Conservation (phyloP, 2,329 filamentous ascomycete species). For the Parafenestella ontariensis region DNA sequence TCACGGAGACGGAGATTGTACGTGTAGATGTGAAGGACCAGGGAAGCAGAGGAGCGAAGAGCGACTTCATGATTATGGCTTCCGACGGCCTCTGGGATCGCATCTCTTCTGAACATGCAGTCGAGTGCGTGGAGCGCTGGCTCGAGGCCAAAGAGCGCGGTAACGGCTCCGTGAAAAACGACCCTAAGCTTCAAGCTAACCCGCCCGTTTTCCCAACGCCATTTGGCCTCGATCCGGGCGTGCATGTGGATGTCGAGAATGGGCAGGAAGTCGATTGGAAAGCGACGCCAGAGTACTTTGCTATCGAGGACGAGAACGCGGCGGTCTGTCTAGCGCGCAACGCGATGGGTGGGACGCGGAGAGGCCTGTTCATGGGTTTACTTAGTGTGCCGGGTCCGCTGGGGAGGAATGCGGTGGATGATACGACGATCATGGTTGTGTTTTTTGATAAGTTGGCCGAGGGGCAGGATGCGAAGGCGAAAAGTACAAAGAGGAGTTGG, state of each 20-base stretch:
- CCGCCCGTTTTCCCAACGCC: slow-evolving; percentile 12
- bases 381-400: slow-evolving; percentile 44
- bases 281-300: slow-evolving; percentile 53
- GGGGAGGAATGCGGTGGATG: slow-evolving; percentile 55
- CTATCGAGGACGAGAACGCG: slow-evolving; percentile 60
- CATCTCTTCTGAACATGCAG: slow-evolving; percentile 64
- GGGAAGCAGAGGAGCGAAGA: slow-evolving; percentile 6
- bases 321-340: slow-evolving; percentile 62
- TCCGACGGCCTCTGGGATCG: slow-evolving; percentile 72
- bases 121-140: slow-evolving; percentile 66
- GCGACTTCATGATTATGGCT: slow-evolving; percentile 70
- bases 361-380: slow-evolving; percentile 50
- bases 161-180: slow-evolving; percentile 18
- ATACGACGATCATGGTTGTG: slow-evolving; percentile 61
- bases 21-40: slow-evolving; percentile 32
- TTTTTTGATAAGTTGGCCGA: slow-evolving; percentile 56
- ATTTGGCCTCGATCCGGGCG: slow-evolving; percentile 37
- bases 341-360: slow-evolving; percentile 58
- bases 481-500: slow-evolving; percentile 20
- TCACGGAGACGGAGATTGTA: slow-evolving; percentile 64
- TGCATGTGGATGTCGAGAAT: slow-evolving; percentile 40
- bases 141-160: slow-evolving; percentile 49
- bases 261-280: slow-evolving; percentile 52
- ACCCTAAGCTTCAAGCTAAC: slow-evolving; percentile 19
- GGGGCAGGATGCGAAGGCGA: neutral